Percentiles rank a stretch among this genome's conserved stretches.
phyloP scores from a whole-genome alignment of 371 early-diverging fungal species.

The Parasitella parasitica region DNA sequence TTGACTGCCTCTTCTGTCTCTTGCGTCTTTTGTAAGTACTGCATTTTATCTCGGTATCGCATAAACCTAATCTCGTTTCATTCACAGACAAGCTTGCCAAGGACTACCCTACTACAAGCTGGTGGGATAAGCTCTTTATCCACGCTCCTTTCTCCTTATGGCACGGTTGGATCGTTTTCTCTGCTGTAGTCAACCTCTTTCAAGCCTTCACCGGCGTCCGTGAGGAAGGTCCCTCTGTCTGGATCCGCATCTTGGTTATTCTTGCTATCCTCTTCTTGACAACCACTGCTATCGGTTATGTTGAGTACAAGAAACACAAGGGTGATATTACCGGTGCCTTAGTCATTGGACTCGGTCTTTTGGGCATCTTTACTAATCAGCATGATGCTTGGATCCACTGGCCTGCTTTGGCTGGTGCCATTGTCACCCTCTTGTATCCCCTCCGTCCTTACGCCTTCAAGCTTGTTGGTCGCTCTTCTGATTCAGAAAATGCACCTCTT shows the following conservation, averaged over 20 bases:
- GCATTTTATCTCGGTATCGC: background rate
- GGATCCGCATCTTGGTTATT: constrained; percentile 52
- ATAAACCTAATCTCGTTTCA: constrained; percentile 4
- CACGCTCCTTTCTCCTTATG: constrained; percentile 76
- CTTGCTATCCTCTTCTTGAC: constrained; percentile 56
- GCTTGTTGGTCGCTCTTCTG: constrained; percentile 35
- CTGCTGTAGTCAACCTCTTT: constrained; percentile 60
- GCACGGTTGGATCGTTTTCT: constrained; percentile 71
- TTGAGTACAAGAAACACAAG: constrained; percentile 60
- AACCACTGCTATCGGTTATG: constrained; percentile 66
- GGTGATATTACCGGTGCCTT: constrained; percentile 67
- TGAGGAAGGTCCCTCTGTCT: constrained; percentile 47
- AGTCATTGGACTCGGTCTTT: constrained; percentile 54
- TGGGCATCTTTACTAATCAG: constrained; percentile 46
- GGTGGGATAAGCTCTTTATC: constrained; percentile 57
- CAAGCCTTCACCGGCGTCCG: constrained; percentile 53
- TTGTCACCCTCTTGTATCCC: constrained; percentile 57
- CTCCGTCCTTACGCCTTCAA: constrained; percentile 52
- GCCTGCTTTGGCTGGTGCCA: constrained; percentile 53
- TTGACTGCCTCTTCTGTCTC: constrained; percentile 49
- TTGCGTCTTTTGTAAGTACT: constrained; percentile 50
- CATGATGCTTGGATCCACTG: constrained; percentile 48
- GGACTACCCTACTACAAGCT: constrained; percentile 41
- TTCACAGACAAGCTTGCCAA: constrained; percentile 49
- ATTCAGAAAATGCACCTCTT: constrained; percentile 32